Base-by-base conservation (phyloP, 441 rosid species). In the Populus hybrid region DNA sequence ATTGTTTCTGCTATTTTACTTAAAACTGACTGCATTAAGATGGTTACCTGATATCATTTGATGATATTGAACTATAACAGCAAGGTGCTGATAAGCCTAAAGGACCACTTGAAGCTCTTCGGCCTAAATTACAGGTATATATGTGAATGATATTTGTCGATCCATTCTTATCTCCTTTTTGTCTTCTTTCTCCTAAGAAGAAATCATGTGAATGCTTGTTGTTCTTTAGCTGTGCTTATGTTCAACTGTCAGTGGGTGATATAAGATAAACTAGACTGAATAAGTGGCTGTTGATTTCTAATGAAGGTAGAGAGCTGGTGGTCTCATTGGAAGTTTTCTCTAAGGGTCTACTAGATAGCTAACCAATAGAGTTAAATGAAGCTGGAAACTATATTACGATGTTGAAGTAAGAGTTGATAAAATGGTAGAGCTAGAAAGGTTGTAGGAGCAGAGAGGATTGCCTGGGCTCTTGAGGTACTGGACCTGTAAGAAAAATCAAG, bases 41-140 rank as follows among this genome's bases (percentile, higher is more conserved):
- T 72, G 53, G 40, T 75, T 71, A 23, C 50, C 18, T 77, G 32
- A 74, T 73, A 40, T 78, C 10, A 68, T 81, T 68, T 68, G 42
- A 71, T 82, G 28, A 75, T 70, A 26, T 68, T 79, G 42, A 68
- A 76, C 80, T 80, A 75, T 80, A 84, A 82, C 94, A 96, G 99
- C 99, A 96, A 91, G 99, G 99, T 73, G 98, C 78, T 84, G 94
- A 89, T 77, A 96, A 96, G 83, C 99, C 99, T 32, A 96, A 96
- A 89, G 99, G 99, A 84, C 98, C 99, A 0, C 96, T 96, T 9
- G 97, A 96, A 90, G 99, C 98, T 59, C 98, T 96, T 82, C 97
- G 98, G 82, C 99, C 99, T 32, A 96, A 96, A 86, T 85, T 96
- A 80, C 98, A 94, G 98, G 99, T 96, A 85, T 36, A 36, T 57